A percentile compares a stretch with the other conserved stretches of the same genome.
phyloP scores from a whole-genome alignment of 2,329 filamentous ascomycete species.

The Colletotrichum ledebouriae region DNA sequence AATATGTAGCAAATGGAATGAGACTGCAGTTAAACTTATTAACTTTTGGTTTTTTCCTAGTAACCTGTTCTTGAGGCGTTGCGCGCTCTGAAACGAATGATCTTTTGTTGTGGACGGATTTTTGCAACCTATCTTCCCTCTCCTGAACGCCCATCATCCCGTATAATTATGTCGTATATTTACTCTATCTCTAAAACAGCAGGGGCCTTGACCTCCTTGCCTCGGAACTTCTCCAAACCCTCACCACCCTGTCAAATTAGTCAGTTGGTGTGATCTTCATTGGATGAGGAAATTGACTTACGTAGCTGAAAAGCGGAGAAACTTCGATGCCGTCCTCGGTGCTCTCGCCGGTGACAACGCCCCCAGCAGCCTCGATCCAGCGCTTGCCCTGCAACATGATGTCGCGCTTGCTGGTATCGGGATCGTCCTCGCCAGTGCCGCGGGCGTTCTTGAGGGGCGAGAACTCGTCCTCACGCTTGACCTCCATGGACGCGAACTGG shows the following conservation, averaged over 20 bases:
- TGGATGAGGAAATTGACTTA: constrained; percentile 66
- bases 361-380: constrained; percentile 87
- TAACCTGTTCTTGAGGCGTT: neutral
- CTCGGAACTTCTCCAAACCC: constrained; percentile 69
- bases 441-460: constrained; percentile 93
- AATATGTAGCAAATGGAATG: too few relatives aligned
- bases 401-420: constrained; percentile 90
- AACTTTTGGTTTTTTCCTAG: constrained; percentile 14
- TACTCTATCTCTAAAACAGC: constrained; percentile 64
- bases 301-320: constrained; percentile 94
- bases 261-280: constrained; percentile 41
- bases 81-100: constrained; percentile 6
- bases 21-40: neutral
- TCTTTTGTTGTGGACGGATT: constrained; percentile 13
- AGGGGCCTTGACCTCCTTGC: constrained; percentile 66
- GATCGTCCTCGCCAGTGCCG: constrained; percentile 91
- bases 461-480: constrained; percentile 97
- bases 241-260: constrained; percentile 66
- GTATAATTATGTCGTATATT: constrained; percentile 29
- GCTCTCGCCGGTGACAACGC: constrained; percentile 75
- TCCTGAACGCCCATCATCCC: constrained; percentile 29
- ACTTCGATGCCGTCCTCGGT: constrained; percentile 83
- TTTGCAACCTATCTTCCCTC: constrained; percentile 16
- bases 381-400: constrained; percentile 91
- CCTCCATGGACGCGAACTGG: constrained; percentile 96